Evolutionary conservation across 2,329 filamentous ascomycete genomes (phyloP).

Genomic region (Teratosphaeria zuluensis): DNA sequence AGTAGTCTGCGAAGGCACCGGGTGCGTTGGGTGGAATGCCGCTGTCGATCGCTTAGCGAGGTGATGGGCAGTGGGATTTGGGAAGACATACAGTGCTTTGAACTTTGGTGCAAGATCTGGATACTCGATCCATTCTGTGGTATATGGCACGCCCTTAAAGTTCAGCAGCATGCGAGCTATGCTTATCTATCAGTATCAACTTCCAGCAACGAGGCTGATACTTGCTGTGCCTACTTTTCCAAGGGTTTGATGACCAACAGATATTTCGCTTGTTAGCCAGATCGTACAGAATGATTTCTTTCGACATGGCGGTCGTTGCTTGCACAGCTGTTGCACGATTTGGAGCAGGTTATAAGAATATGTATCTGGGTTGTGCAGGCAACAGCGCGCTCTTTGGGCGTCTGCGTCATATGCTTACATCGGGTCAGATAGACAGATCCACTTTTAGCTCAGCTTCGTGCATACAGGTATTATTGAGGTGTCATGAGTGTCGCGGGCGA

Average conservation of each 20-base stretch:
- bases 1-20: constrained; percentile 5
- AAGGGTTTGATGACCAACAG: constrained; percentile 58
- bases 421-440: no score
- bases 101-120: neutral
- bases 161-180: constrained; percentile 43
- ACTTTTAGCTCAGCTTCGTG: no score
- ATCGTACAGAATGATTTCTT: constrained; percentile 44
- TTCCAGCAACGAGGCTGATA: no score
- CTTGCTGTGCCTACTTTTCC: constrained; percentile 41
- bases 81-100: neutral
- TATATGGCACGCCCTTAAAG: constrained; percentile 39
- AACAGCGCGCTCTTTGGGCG: no score
- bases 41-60: neutral
- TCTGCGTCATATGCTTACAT: no score
- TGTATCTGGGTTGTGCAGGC: no score
- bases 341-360: no score
- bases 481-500: no score
- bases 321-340: no score
- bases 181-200: no score
- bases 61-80: neutral
- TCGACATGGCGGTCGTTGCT: no score
- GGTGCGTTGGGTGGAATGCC: neutral
- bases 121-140: constrained; percentile 40
- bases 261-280: constrained; percentile 43
- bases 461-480: no score